Percentiles rank a stretch among this genome's conserved stretches.
Evolutionary conservation across 805 yeast species (phyloP).

Genomic region (Sungouiozyma ichnusensis): DNA sequence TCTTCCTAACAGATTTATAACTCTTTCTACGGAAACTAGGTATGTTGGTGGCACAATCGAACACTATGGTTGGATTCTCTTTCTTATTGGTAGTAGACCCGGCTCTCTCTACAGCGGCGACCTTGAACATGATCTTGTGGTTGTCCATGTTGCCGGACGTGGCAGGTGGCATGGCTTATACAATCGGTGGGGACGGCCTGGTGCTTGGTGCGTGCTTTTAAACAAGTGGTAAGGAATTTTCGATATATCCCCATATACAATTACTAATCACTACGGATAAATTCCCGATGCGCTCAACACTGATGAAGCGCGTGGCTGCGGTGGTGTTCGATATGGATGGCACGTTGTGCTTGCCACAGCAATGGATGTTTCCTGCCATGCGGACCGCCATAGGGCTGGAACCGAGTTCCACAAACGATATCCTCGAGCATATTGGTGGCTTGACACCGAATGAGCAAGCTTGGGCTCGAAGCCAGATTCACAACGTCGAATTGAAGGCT

Average conservation of each 20-base stretch:
- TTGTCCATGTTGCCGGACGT: no score
- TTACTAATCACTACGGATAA: no score
- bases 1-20: slow-evolving; percentile 69
- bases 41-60: slow-evolving; percentile 58
- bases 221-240: no score
- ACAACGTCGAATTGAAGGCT: slow-evolving; percentile 48
- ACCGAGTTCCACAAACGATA: slow-evolving; percentile 34
- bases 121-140: slow-evolving; percentile 41
- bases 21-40: slow-evolving; percentile 63
- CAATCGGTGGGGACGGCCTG: background rate
- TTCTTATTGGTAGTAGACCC: slow-evolving; percentile 42
- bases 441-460: slow-evolving; percentile 30
- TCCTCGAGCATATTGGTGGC: slow-evolving; percentile 39
- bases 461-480: slow-evolving; percentile 38
- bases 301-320: slow-evolving; percentile 25
- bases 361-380: slow-evolving; percentile 50
- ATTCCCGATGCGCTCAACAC: background rate
- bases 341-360: slow-evolving; percentile 57
- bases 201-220: background rate
- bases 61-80: slow-evolving; percentile 70
- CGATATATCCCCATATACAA: no score
- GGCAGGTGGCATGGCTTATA: background rate
- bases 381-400: slow-evolving; percentile 43
- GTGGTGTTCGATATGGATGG: slow-evolving; percentile 76
- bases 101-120: slow-evolving; percentile 60